phyloP scores from a whole-genome alignment of 2,329 filamentous ascomycete genomes.

The Fusarium illudens region DNA sequence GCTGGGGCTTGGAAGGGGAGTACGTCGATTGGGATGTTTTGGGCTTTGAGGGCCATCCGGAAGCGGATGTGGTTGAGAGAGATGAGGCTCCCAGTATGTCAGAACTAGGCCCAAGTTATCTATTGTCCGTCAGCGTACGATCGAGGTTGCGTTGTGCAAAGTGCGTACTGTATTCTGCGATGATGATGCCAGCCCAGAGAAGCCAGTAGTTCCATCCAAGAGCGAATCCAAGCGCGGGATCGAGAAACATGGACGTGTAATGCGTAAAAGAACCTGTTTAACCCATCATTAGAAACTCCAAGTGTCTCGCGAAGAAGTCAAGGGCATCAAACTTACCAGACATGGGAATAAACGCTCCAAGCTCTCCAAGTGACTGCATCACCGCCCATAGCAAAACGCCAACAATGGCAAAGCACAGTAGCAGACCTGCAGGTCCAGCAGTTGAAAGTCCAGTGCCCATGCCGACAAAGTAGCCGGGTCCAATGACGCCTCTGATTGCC shows the following conservation, averaged over 20 bases:
- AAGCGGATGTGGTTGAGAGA: slow-evolving; percentile 15
- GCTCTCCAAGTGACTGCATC: not conserved
- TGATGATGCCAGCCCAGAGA: not conserved
- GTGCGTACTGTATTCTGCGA: not conserved
- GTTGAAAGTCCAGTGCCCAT: slow-evolving; percentile 18
- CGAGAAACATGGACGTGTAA: not conserved
- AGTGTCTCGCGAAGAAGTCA: not conserved
- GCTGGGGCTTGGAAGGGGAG: slow-evolving; percentile 9
- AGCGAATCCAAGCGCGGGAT: not conserved
- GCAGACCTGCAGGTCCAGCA: slow-evolving; percentile 8
- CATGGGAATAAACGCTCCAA: not conserved
- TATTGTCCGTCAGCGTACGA: not conserved
- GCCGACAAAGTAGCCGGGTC: slow-evolving; percentile 19
- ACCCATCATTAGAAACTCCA: not conserved
- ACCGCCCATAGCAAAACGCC: slow-evolving; percentile 8
- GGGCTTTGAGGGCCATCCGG: slow-evolving; percentile 3
- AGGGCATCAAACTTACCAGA: not conserved
- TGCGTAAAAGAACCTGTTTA: not conserved
- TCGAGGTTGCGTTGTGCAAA: fast-evolving
- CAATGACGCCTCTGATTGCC: slow-evolving; percentile 19
- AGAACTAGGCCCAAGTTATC: not conserved
- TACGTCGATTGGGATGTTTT: slow-evolving; percentile 11
- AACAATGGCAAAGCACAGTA: slow-evolving; percentile 9
- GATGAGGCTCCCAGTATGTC: slow-evolving; percentile 1
- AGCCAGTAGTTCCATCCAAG: not conserved